These are phyloP conservation scores for Bipolaris bicolor DNA, from an alignment of 2,329 filamentous ascomycete genomes.

Conservation along the genomic window DNA sequence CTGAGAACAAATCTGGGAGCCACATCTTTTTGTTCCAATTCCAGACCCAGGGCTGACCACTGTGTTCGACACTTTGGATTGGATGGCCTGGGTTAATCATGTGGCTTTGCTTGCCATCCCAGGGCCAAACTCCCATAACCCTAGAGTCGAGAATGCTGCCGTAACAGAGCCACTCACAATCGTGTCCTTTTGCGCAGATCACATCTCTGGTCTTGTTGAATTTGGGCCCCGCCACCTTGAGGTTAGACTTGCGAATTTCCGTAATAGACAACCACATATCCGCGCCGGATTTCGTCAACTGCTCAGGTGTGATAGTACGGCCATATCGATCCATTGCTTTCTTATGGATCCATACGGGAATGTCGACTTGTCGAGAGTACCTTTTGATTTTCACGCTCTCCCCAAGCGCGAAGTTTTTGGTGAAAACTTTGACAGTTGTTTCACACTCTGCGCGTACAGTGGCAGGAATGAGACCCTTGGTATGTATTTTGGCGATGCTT, in stretches of 20 bases:
- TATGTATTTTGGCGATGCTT: neutral
- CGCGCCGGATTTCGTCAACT: neutral
- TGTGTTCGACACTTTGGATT: neutral
- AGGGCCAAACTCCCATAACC: constrained; percentile 20
- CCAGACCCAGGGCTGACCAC: neutral
- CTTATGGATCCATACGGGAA: neutral
- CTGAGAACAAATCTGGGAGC: neutral
- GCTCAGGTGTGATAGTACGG: neutral
- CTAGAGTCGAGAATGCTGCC: constrained; percentile 13
- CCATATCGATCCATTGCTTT: neutral
- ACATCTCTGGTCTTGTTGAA: neutral
- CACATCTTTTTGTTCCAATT: neutral
- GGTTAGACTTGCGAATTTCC: constrained; percentile 16
- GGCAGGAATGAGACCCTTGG: neutral
- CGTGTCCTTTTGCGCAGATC: constrained; percentile 8
- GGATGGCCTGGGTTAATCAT: too few species aligned
- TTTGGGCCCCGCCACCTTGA: neutral
- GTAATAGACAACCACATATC: constrained; percentile 20
- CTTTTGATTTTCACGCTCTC: neutral
- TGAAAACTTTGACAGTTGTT: neutral
- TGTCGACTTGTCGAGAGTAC: neutral
- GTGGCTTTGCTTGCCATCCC: constrained; percentile 19
- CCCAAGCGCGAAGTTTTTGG: accelerated
- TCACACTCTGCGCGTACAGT: neutral
- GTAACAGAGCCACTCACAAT: constrained; percentile 24